Evolutionary conservation across 2,329 filamentous ascomycete species (phyloP).

Genomic region (Orbilia blumenaviensis): DNA sequence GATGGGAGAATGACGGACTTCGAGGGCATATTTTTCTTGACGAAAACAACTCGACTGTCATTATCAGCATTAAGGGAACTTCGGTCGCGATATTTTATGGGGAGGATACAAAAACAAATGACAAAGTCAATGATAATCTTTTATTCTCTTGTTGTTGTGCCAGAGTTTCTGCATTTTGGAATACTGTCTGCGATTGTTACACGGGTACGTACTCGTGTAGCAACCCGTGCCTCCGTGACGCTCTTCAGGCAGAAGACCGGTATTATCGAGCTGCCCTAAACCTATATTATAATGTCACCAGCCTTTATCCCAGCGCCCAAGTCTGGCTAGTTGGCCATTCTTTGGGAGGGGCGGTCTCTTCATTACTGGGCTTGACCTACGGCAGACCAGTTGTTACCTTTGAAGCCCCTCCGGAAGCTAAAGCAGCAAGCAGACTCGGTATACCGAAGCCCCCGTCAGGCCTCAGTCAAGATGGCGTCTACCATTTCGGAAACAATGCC

Average conservation of each 20-base stretch:
- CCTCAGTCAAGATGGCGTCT: constrained; percentile 76
- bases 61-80: constrained; percentile 93
- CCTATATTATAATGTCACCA: constrained; percentile 90
- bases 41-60: constrained; percentile 81
- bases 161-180: constrained; percentile 68
- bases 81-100: constrained; percentile 91
- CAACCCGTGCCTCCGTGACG: constrained; percentile 82
- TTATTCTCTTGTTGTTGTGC: constrained; percentile 98
- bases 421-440: constrained; percentile 83
- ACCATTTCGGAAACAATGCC: constrained; percentile 93
- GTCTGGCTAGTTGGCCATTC: constrained; percentile 94
- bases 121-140: constrained; percentile 97
- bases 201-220: constrained; percentile 89
- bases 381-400: constrained; percentile 91
- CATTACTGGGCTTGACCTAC: constrained; percentile 89
- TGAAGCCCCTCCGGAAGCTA: constrained; percentile 88
- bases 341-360: constrained; percentile 85
- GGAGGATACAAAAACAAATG: constrained; percentile 94
- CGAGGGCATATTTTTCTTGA: constrained; percentile 93
- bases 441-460: constrained; percentile 79
- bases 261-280: constrained; percentile 92
- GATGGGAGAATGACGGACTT: constrained; percentile 88
- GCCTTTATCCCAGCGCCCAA: constrained; percentile 78
- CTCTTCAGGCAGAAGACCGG: constrained; percentile 80
- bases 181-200: constrained; percentile 92